A percentile compares a stretch with the other conserved stretches of the same genome.
Evolutionary conservation across 75 land plant genomes (phyloP).

Genomic region (Cupressus sempervirens): DNA sequence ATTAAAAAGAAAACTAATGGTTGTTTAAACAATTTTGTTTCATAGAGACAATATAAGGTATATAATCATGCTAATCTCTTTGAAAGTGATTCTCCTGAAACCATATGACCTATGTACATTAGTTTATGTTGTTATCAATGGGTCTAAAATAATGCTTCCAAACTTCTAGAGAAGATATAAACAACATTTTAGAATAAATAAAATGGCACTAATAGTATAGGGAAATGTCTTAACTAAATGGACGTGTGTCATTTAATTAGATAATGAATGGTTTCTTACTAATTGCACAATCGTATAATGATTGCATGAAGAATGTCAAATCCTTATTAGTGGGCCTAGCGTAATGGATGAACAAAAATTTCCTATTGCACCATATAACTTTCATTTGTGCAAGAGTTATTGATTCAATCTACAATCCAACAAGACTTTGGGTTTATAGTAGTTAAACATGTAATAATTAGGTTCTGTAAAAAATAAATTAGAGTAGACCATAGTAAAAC

Average conservation of each 20-base stretch:
- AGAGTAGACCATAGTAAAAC: neutral
- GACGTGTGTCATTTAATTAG: neutral
- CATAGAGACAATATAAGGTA: conserved; percentile 85
- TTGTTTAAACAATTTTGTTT: conserved; percentile 73
- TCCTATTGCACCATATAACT: conserved; percentile 55
- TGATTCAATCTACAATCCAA: conserved; percentile 21
- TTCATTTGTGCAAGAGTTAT: conserved; percentile 55
- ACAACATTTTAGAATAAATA: neutral
- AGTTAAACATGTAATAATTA: neutral
- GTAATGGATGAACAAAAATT: conserved; percentile 85
- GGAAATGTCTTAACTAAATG: neutral
- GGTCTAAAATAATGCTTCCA: neutral
- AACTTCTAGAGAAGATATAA: neutral
- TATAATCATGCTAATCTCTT: conserved; percentile 80
- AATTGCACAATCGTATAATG: conserved; percentile 61
- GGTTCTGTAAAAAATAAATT: neutral
- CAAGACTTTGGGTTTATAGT: neutral
- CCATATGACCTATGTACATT: conserved; percentile 50
- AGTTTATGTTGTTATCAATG: neutral
- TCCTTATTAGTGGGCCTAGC: conserved; percentile 49
- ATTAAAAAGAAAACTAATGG: conserved; percentile 70
- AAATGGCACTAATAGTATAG: neutral
- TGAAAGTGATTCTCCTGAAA: conserved; percentile 34
- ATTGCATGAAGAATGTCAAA: conserved; percentile 70
- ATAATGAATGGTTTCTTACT: conserved; percentile 26